phyloP scores from a whole-genome alignment of 495 filamentous ascomycete species.

The Talaromyces adpressus region DNA sequence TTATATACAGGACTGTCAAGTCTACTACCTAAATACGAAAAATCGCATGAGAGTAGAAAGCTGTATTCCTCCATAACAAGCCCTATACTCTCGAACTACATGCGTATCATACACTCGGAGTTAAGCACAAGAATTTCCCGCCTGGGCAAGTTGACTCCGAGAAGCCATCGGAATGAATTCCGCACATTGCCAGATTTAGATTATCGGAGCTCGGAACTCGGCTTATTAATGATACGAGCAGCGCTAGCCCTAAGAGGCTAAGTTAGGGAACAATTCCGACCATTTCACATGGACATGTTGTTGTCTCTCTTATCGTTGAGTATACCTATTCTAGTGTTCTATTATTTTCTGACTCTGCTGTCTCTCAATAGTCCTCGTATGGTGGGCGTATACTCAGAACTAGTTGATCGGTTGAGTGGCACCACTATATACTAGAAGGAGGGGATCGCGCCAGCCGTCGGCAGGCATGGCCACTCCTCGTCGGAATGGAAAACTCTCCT shows the following conservation, averaged over 20 bases:
- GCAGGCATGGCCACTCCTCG: slow-evolving; percentile 26
- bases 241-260: neutral
- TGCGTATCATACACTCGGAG: too few species aligned
- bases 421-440: neutral
- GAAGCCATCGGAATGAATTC: too few species aligned
- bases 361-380: neutral
- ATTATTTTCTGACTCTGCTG: neutral
- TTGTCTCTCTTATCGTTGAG: neutral
- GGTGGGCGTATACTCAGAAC: too few species aligned
- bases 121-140: too few species aligned
- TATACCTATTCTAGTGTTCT: neutral
- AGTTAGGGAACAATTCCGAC: neutral
- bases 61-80: too few species aligned
- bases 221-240: neutral
- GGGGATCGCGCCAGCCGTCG: neutral
- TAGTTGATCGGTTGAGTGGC: neutral
- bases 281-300: neutral
- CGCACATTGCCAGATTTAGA: too few species aligned
- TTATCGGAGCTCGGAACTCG: neutral
- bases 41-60: too few species aligned
- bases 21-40: too few species aligned
- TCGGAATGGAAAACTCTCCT: slow-evolving; percentile 38
- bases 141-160: too few species aligned
- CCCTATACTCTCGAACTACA: too few species aligned
- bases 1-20: too few species aligned